Conservation (phyloP, 176 grass and related monocot species). For the Thalia dealbata region DNA sequence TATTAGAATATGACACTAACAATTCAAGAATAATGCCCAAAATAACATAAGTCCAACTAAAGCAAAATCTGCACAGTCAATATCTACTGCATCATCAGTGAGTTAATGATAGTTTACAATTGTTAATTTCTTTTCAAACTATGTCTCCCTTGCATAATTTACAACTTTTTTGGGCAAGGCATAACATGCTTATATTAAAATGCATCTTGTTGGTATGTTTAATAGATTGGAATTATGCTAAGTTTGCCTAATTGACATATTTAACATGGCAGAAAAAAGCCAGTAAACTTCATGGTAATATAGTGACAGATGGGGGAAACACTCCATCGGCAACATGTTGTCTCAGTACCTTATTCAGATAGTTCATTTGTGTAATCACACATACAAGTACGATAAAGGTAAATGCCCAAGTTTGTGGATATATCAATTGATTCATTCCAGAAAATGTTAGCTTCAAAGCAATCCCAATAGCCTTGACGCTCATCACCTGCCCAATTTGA, state of each 20-base stretch:
- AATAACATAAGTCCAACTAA: too few species aligned
- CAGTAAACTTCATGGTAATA: background rate
- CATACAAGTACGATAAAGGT: slow-evolving; percentile 57
- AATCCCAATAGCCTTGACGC: slow-evolving; percentile 88
- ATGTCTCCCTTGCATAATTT: too few species aligned
- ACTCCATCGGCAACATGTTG: background rate
- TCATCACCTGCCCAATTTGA: slow-evolving; percentile 64
- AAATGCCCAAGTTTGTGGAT: slow-evolving; percentile 89
- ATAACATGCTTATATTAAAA: too few species aligned
- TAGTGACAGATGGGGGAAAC: too few species aligned
- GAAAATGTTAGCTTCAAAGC: slow-evolving; percentile 92
- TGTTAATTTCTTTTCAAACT: background rate
- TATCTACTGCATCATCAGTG: too few species aligned
- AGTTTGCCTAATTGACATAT: too few species aligned
- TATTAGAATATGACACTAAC: too few species aligned
- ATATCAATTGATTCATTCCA: slow-evolving; percentile 79
- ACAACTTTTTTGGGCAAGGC: too few species aligned
- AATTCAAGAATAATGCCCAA: too few species aligned
- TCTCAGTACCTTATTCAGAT: slow-evolving; percentile 66
- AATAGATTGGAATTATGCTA: too few species aligned
- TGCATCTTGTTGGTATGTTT: background rate
- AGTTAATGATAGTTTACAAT: too few species aligned
- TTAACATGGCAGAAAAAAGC: background rate
- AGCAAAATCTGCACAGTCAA: too few species aligned
- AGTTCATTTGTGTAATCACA: slow-evolving; percentile 86